Percentiles rank a stretch among this genome's conserved stretches.
Evolutionary conservation across 306 rosid species (phyloP).

Genomic region (Carpinus fangiana): DNA sequence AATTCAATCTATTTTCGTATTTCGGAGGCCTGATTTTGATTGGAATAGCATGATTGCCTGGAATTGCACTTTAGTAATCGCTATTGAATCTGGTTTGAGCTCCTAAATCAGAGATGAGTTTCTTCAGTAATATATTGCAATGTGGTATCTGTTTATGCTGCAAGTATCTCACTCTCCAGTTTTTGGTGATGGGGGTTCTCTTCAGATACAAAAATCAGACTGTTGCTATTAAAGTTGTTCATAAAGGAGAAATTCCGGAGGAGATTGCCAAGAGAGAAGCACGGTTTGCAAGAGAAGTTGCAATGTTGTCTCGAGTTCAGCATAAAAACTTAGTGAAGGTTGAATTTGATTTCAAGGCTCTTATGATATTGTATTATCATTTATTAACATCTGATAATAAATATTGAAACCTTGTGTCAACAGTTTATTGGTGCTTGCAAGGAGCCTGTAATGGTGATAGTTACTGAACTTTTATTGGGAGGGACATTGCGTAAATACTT

Average conservation of each 20-base stretch:
- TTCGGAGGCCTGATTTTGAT: background rate
- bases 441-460: slow-evolving; percentile 93
- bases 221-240: slow-evolving; percentile 83
- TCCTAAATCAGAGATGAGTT: slow-evolving; percentile 21
- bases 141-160: slow-evolving; percentile 19
- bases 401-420: slow-evolving; percentile 33
- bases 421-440: slow-evolving; percentile 96
- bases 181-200: slow-evolving; percentile 25
- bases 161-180: slow-evolving; percentile 16
- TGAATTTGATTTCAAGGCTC: slow-evolving; percentile 34
- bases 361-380: slow-evolving; percentile 23
- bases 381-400: slow-evolving; percentile 29
- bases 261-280: slow-evolving; percentile 74
- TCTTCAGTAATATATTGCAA: slow-evolving; percentile 6
- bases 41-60: background rate
- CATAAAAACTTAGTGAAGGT: slow-evolving; percentile 95
- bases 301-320: slow-evolving; percentile 86
- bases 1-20: slow-evolving; percentile 15
- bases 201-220: slow-evolving; percentile 80
- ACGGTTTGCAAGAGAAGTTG: slow-evolving; percentile 88
- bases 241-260: slow-evolving; percentile 75
- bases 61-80: slow-evolving; percentile 1
- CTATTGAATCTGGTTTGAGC: slow-evolving; percentile 23
- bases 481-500: slow-evolving; percentile 88
- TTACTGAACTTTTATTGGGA: slow-evolving; percentile 83